These are phyloP conservation scores for Rhizopogon sp. DNA, from an alignment of 768 basidiomycete genomes.

Conservation along the genomic window DNA sequence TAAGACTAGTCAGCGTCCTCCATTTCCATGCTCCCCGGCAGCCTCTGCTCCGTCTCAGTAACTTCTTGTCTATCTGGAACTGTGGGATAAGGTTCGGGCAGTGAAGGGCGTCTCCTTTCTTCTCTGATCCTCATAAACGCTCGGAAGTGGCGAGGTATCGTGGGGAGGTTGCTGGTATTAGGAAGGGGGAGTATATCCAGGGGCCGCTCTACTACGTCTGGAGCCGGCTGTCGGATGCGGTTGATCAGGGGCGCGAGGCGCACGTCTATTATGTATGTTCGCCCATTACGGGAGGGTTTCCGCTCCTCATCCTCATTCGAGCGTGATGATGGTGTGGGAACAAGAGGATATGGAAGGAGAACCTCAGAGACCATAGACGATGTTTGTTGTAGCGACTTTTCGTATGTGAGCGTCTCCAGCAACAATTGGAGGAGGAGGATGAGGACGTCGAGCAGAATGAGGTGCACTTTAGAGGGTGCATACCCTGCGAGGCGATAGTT, in stretches of 20 bases:
- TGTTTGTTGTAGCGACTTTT: conserved; percentile 39
- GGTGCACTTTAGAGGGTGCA: conserved; percentile 58
- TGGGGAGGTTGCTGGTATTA: conserved; percentile 51
- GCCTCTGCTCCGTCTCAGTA: conserved; percentile 24
- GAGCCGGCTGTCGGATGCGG: conserved; percentile 53
- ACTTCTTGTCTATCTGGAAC: conserved; percentile 25
- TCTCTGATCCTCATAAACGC: conserved; percentile 48
- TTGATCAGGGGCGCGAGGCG: conserved; percentile 47
- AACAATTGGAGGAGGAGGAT: conserved; percentile 65
- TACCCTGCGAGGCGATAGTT: conserved; percentile 34
- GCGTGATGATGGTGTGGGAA: conserved; percentile 15
- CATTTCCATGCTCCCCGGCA: conserved; percentile 25
- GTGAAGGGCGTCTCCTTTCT: conserved; percentile 32
- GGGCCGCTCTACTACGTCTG: conserved; percentile 24
- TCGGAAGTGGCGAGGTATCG: conserved; percentile 40
- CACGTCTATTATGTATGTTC: conserved; percentile 60
- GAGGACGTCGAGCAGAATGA: conserved; percentile 61
- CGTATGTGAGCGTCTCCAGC: conserved; percentile 66
- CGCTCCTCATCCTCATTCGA: conserved; percentile 19
- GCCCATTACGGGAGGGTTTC: conserved; percentile 20
- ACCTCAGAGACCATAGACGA: conserved; percentile 38
- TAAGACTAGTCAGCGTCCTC: conserved; percentile 15
- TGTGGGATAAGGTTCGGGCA: conserved; percentile 15
- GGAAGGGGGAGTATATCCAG: conserved; percentile 49
- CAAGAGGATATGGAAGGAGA: conserved; percentile 24